Evolutionary conservation across 2,329 filamentous ascomycete genomes (phyloP).

Genomic region (Fusarium lyarnte): DNA sequence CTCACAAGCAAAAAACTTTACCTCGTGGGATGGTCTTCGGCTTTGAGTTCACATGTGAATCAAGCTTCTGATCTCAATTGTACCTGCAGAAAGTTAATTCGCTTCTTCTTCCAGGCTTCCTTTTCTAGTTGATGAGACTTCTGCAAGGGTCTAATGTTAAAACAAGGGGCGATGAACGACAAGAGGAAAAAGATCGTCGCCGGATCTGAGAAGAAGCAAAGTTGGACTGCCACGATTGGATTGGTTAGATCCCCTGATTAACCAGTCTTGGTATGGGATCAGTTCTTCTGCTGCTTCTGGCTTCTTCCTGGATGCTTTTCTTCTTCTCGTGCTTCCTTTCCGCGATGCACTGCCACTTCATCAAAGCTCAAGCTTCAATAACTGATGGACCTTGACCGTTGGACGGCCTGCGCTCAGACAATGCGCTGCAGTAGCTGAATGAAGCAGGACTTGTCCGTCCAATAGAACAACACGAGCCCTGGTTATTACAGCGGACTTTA

Average conservation of each 20-base stretch:
- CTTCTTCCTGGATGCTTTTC: constrained; percentile 1
- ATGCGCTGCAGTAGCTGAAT: constrained; percentile 19
- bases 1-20: background rate
- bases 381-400: background rate
- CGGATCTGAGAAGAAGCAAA: constrained; percentile 28
- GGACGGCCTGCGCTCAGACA: constrained; percentile 17
- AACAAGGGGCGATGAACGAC: constrained; percentile 3
- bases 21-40: background rate
- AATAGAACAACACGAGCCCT: constrained; percentile 29
- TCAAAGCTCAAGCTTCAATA: background rate
- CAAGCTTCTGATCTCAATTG: background rate
- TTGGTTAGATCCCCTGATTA: constrained; percentile 12
- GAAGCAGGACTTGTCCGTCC: background rate
- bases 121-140: background rate
- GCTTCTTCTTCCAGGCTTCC: constrained; percentile 1
- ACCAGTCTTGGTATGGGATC: background rate
- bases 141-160: background rate
- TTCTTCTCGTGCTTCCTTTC: background rate
- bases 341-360: background rate
- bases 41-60: background rate
- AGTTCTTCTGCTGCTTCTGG: background rate
- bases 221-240: constrained; percentile 6
- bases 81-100: constrained; percentile 2
- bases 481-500: constrained; percentile 5
- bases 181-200: constrained; percentile 28